phyloP scores from a whole-genome alignment of 208 protist genomes.

The Leptomonas pyrrhocoris region DNA sequence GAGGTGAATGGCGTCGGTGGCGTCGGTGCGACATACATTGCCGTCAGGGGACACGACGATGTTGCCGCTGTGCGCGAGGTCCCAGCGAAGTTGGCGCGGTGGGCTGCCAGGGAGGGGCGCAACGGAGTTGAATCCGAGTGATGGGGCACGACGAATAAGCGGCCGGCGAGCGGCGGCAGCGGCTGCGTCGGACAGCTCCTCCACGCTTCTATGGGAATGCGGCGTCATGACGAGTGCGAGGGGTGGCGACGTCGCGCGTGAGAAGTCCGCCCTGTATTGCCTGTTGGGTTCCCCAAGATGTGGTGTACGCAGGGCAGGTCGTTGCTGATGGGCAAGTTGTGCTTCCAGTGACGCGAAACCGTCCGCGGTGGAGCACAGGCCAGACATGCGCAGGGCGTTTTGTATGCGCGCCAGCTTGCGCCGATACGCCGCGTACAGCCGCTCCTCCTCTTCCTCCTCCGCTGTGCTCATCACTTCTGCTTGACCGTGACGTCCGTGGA shows the following conservation, averaged over 20 bases:
- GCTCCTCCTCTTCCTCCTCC: constrained; percentile 22
- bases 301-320: constrained; percentile 2
- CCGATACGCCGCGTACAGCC: constrained; percentile 22
- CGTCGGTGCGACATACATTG: constrained; percentile 47
- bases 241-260: not conserved
- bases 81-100: constrained; percentile 42
- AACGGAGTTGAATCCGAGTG: not conserved
- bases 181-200: too few relatives aligned
- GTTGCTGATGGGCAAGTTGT: constrained; percentile 17
- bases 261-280: too few relatives aligned
- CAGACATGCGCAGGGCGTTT: constrained; percentile 17
- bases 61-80: constrained; percentile 61
- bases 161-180: constrained; percentile 10
- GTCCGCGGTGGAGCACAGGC: not conserved
- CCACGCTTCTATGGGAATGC: not conserved
- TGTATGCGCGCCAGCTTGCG: constrained; percentile 32
- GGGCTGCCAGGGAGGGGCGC: not conserved
- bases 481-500: not conserved
- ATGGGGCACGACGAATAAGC: constrained; percentile 12
- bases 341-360: constrained; percentile 8
- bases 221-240: not conserved
- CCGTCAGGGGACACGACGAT: constrained; percentile 59
- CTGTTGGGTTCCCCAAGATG: too few relatives aligned
- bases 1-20: constrained; percentile 37
- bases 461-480: not conserved